Base-by-base conservation (phyloP, 139 green algal species). In the Coccomyxa sp. region DNA sequence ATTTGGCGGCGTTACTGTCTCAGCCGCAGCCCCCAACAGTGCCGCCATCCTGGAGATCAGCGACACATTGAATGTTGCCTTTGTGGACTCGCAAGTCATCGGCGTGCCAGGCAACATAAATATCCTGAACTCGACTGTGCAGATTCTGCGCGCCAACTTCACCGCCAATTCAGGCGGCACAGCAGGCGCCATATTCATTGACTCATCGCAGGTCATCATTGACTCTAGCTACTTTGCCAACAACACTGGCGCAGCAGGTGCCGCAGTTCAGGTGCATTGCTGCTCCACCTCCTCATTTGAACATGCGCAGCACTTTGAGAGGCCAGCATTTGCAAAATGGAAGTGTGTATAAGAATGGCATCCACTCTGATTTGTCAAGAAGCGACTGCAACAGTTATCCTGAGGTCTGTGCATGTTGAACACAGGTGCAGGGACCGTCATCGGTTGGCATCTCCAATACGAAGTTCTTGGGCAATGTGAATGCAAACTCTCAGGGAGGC, bases 221-320 rank as follows among this genome's bases (percentile, higher is more conserved):
- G 60, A 83, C 60, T 63, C 57, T 45, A 77, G 58, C 31, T n/a
- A 18, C 1, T 83, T 83, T 76, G 59, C 51, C 16, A 45, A 51
- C 59, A 83, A 83, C 60, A 76, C 17, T 11, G 80, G 80, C n/a
- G 17, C 80, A n/a, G 76, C 60, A 83, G 80, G 80, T 10, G 80
- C 58, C 12, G 80, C 80, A 32, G 59, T 83, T 28, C 30, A 32
- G 27, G 45, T 82, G n/a, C 30, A 82, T 13, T 16, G 15, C 16
- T 51, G 3, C 38, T 51, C 38, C 38, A 51, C 38, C 38, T 51
- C 3, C 3, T 11, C 3, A 51, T 51, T 51, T 51, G 38, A 51
- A 51, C 38, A 51, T 51, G 38, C 38, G 63, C 63, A 30, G 13
- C 30, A 83, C 60, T 77, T 21, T 25, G 27, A 28, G 23, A 28